Base-by-base conservation (phyloP, 2,329 filamentous ascomycete genomes). In the Trichoderma aggressivum region DNA sequence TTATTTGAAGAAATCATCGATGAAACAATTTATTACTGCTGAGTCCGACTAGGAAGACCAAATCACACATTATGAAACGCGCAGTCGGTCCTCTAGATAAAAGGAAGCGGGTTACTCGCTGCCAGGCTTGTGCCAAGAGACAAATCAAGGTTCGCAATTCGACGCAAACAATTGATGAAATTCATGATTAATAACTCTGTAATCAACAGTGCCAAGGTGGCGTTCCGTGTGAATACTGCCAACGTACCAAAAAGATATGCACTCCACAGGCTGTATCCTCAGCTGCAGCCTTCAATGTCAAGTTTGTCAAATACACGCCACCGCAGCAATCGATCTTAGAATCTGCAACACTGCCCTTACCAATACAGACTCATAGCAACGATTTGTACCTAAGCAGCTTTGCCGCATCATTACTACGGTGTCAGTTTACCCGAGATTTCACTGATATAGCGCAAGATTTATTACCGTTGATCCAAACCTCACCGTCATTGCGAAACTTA, bases 61-160 rank as follows among this genome's bases (percentile, higher is more conserved):
- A 2, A 16, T 28, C 1, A 1, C 34, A 24, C 1, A 43, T 24
- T 7, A 70, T 70, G 68, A 74, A 69, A 14, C 75, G 76, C 3
- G 56, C 28, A 2, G 53, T 78, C 16, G 78, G 77, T 0, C 76
- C 76, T 1, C 30, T 79, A 1, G 78, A 79, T 36, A 75, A 76
- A 28, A 72, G 78, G 2, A 79, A 72, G 21, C 73, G 2, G 16
- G 8, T 76, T 1, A 74, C 76, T 0, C 74, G 78, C 21, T 79
- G 78, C 62, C 72, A 77, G 34, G 10, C 75, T 14, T 79, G 78
- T 24, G 76, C 74, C 2, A 75, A 39, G 56, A 66, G 76, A 30
- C 76, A 74, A 1, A 79, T 78, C 34, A 78, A 78, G 71, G 77
- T 78, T 10, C 2, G 64, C 3, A 14, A 18, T 14, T 14, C n/a